phyloP scores from a whole-genome alignment of 2,329 filamentous ascomycete species.

The Dryadomyces quercus-mongolicae region DNA sequence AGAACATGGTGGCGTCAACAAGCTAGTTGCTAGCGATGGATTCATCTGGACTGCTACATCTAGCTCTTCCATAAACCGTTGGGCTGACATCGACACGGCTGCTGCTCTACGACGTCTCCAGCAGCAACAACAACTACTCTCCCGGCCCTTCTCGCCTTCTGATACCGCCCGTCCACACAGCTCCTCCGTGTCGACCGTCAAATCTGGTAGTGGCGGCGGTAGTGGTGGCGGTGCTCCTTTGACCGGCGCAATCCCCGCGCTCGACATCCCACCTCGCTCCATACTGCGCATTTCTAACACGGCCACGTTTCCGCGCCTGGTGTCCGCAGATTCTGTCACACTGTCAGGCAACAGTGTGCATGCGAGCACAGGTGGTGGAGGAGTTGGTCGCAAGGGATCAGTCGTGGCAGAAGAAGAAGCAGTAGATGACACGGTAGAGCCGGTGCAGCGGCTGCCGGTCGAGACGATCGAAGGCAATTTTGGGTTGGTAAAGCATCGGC shows the following conservation, averaged over 20 bases:
- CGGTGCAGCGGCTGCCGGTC: conserved; percentile 55
- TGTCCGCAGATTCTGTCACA: conserved; percentile 42
- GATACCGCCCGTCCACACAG: conserved; percentile 10
- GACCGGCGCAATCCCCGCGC: conserved; percentile 18
- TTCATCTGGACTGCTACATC: conserved; percentile 85
- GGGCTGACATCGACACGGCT: conserved; percentile 74
- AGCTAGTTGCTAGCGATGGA: conserved; percentile 55
- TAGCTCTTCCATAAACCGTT: conserved; percentile 84
- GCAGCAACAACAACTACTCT: neutral
- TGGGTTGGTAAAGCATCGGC: conserved; percentile 82
- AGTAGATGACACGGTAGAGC: conserved; percentile 34
- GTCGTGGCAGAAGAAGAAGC: conserved; percentile 33
- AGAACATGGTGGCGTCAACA: conserved; percentile 73
- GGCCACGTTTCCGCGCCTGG: conserved; percentile 53
- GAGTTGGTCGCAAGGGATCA: conserved; percentile 38
- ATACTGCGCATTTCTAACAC: conserved; percentile 77
- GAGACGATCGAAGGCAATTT: conserved; percentile 92
- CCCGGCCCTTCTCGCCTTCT: conserved; percentile 5
- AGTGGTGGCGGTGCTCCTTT: conserved; percentile 10
- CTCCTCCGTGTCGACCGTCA: conserved; percentile 21
- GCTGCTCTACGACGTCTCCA: conserved; percentile 36
- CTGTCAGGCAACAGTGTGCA: conserved; percentile 23
- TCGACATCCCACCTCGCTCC: conserved; percentile 64
- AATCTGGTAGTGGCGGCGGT: conserved; percentile 7
- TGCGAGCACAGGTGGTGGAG: neutral